Conservation (phyloP, 441 rosid species). For the Erodium texanum region DNA sequence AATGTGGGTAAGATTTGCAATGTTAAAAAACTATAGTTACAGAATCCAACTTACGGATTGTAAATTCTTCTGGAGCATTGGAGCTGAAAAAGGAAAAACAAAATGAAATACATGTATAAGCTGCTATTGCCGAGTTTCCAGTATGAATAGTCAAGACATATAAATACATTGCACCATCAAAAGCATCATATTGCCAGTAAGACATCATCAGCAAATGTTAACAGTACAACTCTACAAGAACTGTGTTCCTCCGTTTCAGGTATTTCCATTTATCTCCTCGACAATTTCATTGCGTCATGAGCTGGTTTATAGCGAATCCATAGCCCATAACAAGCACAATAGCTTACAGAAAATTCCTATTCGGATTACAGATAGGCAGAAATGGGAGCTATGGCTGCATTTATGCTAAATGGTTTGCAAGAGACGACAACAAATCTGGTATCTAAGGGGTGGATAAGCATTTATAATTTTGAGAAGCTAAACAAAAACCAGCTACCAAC, state of each 20-base stretch:
- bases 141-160: not conserved
- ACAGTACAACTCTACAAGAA: not conserved
- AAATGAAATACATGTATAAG: not conserved
- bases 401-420: too few relatives aligned
- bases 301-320: not conserved
- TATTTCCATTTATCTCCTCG: not conserved
- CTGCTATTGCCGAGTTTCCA: not conserved
- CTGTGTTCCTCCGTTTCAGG: not conserved
- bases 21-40: constrained; percentile 1
- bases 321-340: not conserved
- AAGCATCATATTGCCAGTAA: not conserved
- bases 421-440: too few relatives aligned
- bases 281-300: not conserved
- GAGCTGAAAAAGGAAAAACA: constrained; percentile 34
- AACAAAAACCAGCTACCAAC: too few relatives aligned
- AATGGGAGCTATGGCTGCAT: too few relatives aligned
- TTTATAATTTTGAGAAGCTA: too few relatives aligned
- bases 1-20: not conserved
- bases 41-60: constrained; percentile 67
- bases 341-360: not conserved
- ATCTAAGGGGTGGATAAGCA: too few relatives aligned
- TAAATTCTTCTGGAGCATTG: constrained; percentile 61
- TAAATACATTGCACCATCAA: too few relatives aligned
- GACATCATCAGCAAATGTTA: not conserved
- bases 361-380: not conserved